Evolutionary conservation across 371 early-diverging fungal species (phyloP).

Genomic region (Syncephalis fuscata): DNA sequence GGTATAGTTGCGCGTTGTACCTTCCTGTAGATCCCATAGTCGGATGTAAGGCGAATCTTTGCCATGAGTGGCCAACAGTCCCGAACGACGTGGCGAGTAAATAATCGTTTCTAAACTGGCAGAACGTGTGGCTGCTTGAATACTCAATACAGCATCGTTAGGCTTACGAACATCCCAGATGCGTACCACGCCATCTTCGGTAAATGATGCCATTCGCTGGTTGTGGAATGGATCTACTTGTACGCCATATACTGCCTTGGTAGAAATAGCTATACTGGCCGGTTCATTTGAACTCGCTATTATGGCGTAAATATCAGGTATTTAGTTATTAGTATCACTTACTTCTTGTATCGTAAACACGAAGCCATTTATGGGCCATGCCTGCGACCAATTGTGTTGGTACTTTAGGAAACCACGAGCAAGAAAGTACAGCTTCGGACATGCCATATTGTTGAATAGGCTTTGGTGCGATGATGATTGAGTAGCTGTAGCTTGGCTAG

Average conservation of each 20-base stretch:
- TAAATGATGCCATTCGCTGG: slow-evolving; percentile 50
- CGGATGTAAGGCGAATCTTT: slow-evolving; percentile 34
- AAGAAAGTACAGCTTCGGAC: slow-evolving; percentile 51
- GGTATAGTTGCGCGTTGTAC: slow-evolving; percentile 6
- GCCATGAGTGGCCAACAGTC: slow-evolving; percentile 42
- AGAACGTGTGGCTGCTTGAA: neutral
- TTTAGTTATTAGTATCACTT: slow-evolving; percentile 1
- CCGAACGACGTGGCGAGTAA: slow-evolving; percentile 42
- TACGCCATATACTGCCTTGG: slow-evolving; percentile 58
- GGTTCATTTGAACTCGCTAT: slow-evolving; percentile 4
- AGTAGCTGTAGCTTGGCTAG: slow-evolving; percentile 1
- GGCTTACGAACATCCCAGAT: slow-evolving; percentile 66
- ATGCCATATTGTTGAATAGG: slow-evolving; percentile 51
- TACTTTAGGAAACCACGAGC: slow-evolving; percentile 44
- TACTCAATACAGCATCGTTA: slow-evolving; percentile 20
- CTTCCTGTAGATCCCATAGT: slow-evolving; percentile 51
- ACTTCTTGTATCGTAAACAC: slow-evolving; percentile 55
- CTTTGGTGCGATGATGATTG: neutral
- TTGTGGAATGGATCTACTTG: slow-evolving; percentile 52
- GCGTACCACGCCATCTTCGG: slow-evolving; percentile 48
- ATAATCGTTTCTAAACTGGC: slow-evolving; percentile 12
- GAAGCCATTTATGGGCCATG: slow-evolving; percentile 53
- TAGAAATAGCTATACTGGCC: slow-evolving; percentile 29
- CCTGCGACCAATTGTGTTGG: slow-evolving; percentile 47
- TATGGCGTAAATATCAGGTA: neutral